A percentile compares a stretch with the other conserved stretches of the same genome.
Evolutionary conservation across 352 stramenopile species (phyloP).

Genomic region (Globisporangium irregulare): DNA sequence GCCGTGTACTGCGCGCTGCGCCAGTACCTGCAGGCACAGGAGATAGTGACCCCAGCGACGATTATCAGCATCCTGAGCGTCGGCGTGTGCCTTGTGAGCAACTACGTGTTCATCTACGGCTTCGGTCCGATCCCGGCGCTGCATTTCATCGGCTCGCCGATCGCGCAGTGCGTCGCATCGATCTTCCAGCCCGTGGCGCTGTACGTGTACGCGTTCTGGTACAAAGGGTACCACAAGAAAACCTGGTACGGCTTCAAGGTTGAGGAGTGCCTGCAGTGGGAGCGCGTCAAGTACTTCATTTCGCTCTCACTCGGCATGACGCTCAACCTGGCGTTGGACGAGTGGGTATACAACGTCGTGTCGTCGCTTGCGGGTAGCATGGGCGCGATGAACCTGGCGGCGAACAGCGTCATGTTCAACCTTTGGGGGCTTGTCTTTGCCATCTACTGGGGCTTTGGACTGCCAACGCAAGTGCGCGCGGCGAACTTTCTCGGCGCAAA

Average conservation of each 20-base stretch:
- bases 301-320: constrained; percentile 74
- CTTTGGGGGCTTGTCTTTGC: constrained; percentile 81
- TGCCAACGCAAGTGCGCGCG: constrained; percentile 70
- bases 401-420: constrained; percentile 82
- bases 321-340: constrained; percentile 70
- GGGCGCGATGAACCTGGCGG: constrained; percentile 58
- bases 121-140: constrained; percentile 53
- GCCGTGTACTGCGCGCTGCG: constrained; percentile 69
- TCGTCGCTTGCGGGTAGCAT: constrained; percentile 66
- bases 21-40: constrained; percentile 78
- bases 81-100: constrained; percentile 57
- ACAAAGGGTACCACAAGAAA: constrained; percentile 78
- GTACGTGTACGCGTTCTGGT: constrained; percentile 68
- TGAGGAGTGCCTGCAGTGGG: constrained; percentile 49
- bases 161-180: constrained; percentile 64
- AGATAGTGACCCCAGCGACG: constrained; percentile 76
- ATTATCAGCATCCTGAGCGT: constrained; percentile 75
- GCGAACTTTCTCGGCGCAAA: constrained; percentile 79
- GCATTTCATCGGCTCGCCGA: constrained; percentile 69
- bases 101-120: constrained; percentile 83
- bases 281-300: constrained; percentile 63
- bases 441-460: constrained; percentile 82
- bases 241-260: constrained; percentile 72
- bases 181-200: constrained; percentile 76
- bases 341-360: constrained; percentile 81